A percentile compares a stretch with the other conserved stretches of the same genome.
These are phyloP conservation scores for Perkinsus chesapeaki DNA, from an alignment of 169 alveolate species.

Conservation along the genomic window DNA sequence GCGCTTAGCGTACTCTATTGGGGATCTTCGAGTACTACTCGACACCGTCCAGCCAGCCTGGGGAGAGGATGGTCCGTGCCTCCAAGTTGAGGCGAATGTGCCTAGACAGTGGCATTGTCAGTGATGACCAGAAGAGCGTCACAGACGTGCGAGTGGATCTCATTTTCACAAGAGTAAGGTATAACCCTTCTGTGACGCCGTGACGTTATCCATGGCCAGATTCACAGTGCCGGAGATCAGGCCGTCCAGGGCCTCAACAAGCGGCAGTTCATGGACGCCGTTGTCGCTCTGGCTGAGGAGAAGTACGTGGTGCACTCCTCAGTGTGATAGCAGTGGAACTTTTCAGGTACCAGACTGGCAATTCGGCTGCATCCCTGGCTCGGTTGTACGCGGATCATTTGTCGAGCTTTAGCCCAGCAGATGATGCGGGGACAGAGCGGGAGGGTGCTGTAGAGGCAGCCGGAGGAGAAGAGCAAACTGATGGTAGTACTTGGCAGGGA, in stretches of 20 bases:
- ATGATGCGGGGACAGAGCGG: too few species aligned
- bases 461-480: too few species aligned
- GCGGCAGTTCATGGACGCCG: neutral
- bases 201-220: too few species aligned
- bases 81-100: neutral
- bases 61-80: neutral
- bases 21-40: neutral
- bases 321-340: too few species aligned
- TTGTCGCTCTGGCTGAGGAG: neutral
- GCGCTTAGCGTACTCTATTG: neutral
- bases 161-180: neutral
- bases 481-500: too few species aligned
- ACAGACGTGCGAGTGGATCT: neutral
- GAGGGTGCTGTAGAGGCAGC: too few species aligned
- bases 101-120: neutral
- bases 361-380: neutral
- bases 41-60: neutral
- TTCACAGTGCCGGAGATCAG: neutral
- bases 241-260: neutral
- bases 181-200: too few species aligned
- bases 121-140: neutral
- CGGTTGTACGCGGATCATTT: neutral
- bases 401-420: neutral
- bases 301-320: too few species aligned
- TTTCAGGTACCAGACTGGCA: neutral